Evolutionary conservation across 495 filamentous ascomycete species (phyloP), one percentile per base, ranked within the genome.

Genomic region (Penicillium malachiteum): DNA sequence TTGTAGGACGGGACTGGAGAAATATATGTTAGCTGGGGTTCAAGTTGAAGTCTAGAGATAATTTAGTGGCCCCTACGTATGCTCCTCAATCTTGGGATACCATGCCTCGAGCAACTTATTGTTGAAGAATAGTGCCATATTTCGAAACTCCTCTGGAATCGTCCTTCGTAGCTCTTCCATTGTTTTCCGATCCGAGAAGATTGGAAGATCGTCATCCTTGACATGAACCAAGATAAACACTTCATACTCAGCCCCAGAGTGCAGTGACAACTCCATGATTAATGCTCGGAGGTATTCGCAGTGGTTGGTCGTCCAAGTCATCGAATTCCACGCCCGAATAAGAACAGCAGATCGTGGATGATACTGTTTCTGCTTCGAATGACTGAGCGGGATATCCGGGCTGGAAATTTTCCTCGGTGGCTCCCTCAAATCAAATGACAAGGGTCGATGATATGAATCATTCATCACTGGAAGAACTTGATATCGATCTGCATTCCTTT

Each of bases 161-260:
- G 75, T 69, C 12, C 72, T 69, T 13, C 78, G 58, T 13, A 69
- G 50, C 7, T 54, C 42, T 7, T 78, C 64, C 59, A 91, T 86
- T 0, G 75, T 71, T 18, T 74, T 69, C 14, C 72, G 63, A 64
- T 82, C 73, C 6, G 75, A 72, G 50, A 90, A 86, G 3, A 65
- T 60, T 1, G 77, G 68, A 41, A 83, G 62, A 31, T 70, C 62
- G 45, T 69, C 52, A 50, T 91, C 82, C 55, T 85, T 89, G 54
- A 89, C 81, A 46, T 94, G 86, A 18, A 93, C 80, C 50, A 92
- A 78, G 4, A 94, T 70, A 59, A 87, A 88, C 33, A 94, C 81
- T 60, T 89, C 78, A 64, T 91, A 93, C 70, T 91, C 86, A 10
- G 83, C 88, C 3, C 91, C 90, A 7, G 87, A 85, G 45, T 83